Percentiles rank a stretch among this genome's conserved stretches.
Conservation (phyloP, 2,329 filamentous ascomycete species). For the Fusarium siculi region DNA sequence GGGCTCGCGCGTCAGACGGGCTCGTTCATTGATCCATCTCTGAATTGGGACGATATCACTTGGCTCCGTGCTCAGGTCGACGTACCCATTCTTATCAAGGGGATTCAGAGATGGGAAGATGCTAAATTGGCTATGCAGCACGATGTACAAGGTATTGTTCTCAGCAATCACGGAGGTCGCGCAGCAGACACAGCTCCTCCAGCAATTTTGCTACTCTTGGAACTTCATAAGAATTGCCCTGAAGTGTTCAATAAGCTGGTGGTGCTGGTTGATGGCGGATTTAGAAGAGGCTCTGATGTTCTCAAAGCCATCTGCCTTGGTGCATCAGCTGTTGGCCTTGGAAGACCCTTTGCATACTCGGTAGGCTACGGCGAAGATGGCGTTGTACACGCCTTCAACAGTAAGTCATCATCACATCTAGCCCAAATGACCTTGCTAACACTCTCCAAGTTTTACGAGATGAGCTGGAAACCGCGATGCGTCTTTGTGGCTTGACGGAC, state of each 20-base stretch:
- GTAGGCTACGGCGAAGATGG: neutral
- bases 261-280: neutral
- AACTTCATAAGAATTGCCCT: neutral
- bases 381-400: neutral
- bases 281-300: neutral
- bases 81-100: constrained; percentile 73
- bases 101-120: constrained; percentile 73
- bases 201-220: neutral
- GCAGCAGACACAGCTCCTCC: constrained; percentile 54
- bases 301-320: constrained; percentile 2
- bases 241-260: neutral
- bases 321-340: neutral
- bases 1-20: constrained; percentile 67
- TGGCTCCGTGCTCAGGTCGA: constrained; percentile 65
- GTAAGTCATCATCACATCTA: neutral
- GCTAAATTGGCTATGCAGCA: constrained; percentile 68
- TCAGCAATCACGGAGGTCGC: constrained; percentile 77
- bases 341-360: neutral
- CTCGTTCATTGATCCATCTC: constrained; percentile 64
- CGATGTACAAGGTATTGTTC: constrained; percentile 73
- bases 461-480: neutral
- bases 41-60: constrained; percentile 72
- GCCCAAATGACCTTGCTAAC: neutral
- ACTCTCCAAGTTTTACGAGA: neutral
- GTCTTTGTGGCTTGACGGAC: neutral